These are phyloP conservation scores for Corinectria fuckeliana DNA, from an alignment of 2,329 filamentous ascomycete genomes.

Conservation along the genomic window DNA sequence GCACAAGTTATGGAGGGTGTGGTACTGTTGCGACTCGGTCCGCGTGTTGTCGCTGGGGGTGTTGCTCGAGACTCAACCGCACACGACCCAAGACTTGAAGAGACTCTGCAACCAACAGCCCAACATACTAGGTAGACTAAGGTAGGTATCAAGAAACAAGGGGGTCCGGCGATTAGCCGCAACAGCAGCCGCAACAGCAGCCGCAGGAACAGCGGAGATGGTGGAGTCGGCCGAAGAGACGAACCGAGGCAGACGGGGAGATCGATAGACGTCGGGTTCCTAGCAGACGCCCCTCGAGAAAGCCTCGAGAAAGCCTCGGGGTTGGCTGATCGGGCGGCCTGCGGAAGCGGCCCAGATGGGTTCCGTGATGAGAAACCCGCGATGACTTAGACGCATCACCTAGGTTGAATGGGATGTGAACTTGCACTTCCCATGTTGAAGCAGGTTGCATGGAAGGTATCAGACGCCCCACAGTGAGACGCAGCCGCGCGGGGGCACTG, in stretches of 20 bases:
- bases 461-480: conserved; percentile 26
- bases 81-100: conserved; percentile 24
- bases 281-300: conserved; percentile 20
- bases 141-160: conserved; percentile 1
- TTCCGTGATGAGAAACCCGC: conserved; percentile 21
- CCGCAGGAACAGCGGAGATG: conserved; percentile 16
- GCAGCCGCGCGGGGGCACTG: conserved; percentile 25
- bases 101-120: conserved; percentile 17
- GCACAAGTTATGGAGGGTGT: not conserved
- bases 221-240: conserved; percentile 22
- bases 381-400: conserved; percentile 28
- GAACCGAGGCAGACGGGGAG: not conserved
- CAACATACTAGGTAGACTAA: not conserved
- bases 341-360: conserved; percentile 5
- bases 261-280: conserved; percentile 4
- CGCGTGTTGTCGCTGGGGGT: not conserved
- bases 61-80: conserved; percentile 20
- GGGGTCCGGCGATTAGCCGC: conserved; percentile 12
- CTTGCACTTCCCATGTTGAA: too few species aligned
- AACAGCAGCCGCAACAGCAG: conserved; percentile 20
- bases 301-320: conserved; percentile 17
- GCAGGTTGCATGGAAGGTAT: too few species aligned
- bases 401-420: too few species aligned
- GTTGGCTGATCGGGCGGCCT: conserved; percentile 22
- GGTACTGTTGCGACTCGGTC: not conserved